These are phyloP conservation scores for Anthracocystis walkeri DNA, from an alignment of 1,284 basidiomycete genomes.

Conservation along the genomic window DNA sequence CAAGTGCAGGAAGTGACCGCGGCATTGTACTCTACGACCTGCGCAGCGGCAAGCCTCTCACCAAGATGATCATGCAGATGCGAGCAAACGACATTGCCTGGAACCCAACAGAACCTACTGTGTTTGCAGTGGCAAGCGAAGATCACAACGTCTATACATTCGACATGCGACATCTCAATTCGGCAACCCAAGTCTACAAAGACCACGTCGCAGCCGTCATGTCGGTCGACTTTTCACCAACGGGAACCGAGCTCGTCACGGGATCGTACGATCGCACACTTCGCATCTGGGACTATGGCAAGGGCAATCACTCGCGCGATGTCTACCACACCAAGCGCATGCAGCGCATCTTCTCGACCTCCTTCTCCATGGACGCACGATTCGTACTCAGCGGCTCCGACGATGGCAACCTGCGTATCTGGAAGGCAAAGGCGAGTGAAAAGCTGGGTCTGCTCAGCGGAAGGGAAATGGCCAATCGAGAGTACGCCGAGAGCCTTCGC, in stretches of 20 bases:
- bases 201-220: slow-evolving; percentile 92
- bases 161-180: slow-evolving; percentile 86
- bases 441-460: slow-evolving; percentile 91
- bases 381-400: slow-evolving; percentile 95
- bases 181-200: slow-evolving; percentile 94
- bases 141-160: slow-evolving; percentile 99
- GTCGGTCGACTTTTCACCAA: slow-evolving; percentile 75
- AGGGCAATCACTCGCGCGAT: slow-evolving; percentile 81
- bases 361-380: slow-evolving; percentile 88
- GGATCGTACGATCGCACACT: slow-evolving; percentile 96
- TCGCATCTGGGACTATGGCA: slow-evolving; percentile 90
- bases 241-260: slow-evolving; percentile 93
- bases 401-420: slow-evolving; percentile 95
- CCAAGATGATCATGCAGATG: slow-evolving; percentile 85
- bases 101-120: slow-evolving; percentile 95
- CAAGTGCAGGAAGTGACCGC: slow-evolving; percentile 91
- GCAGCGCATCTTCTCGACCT: slow-evolving; percentile 79
- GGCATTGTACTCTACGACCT: slow-evolving; percentile 97
- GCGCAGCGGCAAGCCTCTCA: slow-evolving; percentile 91
- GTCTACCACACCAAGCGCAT: slow-evolving; percentile 99
- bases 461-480: slow-evolving; percentile 90
- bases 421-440: slow-evolving; percentile 94
- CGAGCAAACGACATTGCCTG: slow-evolving; percentile 85
- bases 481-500: slow-evolving; percentile 89
- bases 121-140: slow-evolving; percentile 91